These are phyloP conservation scores for Gossypium stocksii DNA, from an alignment of 345 rosid species.

Conservation along the genomic window DNA sequence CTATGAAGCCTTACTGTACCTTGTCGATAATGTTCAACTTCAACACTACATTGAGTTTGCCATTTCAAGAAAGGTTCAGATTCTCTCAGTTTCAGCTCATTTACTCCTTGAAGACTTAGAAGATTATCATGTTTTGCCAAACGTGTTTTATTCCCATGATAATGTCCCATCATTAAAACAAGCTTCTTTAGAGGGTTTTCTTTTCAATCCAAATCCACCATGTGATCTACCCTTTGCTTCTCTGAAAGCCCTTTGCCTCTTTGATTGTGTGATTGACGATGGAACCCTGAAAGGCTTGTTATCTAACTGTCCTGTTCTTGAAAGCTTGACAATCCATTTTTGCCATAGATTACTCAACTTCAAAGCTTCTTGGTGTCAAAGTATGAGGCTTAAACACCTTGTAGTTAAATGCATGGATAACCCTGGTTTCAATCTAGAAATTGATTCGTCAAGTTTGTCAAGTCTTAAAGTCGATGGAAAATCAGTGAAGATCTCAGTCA, in stretches of 20 bases:
- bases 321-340: neutral
- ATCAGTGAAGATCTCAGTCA: neutral
- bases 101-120: neutral
- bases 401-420: neutral
- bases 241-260: neutral
- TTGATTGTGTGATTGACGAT: neutral
- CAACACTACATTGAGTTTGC: neutral
- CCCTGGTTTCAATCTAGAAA: neutral
- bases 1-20: rapidly evolving
- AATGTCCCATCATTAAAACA: neutral
- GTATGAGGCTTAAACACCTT: neutral
- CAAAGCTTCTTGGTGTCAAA: neutral
- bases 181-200: neutral
- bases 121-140: neutral
- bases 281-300: neutral
- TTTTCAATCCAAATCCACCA: neutral
- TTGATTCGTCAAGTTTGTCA: neutral
- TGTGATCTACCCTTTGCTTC: neutral
- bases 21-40: neutral
- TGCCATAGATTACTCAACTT: neutral
- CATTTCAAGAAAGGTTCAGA: neutral
- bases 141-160: neutral
- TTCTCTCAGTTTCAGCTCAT: neutral
- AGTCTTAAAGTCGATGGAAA: neutral
- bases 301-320: neutral